Percentiles rank a stretch among this genome's conserved stretches.
These are phyloP conservation scores for Saksenaea oblongispora DNA, from an alignment of 371 early-diverging fungal species.

Conservation along the genomic window DNA sequence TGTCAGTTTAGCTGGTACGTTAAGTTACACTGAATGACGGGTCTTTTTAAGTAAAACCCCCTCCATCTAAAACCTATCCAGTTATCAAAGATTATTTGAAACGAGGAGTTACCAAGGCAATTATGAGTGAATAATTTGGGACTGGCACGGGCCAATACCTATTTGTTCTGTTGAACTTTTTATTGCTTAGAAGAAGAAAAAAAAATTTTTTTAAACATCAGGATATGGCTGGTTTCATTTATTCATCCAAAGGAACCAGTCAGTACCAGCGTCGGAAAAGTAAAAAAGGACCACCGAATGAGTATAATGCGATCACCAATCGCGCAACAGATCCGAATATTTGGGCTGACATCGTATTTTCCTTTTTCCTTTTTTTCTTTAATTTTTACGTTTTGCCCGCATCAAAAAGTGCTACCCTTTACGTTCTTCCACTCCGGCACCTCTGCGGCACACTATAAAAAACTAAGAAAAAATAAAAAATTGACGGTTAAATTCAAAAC, in stretches of 20 bases:
- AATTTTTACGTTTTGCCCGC: not conserved
- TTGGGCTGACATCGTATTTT: not conserved
- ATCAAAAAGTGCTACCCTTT: not conserved
- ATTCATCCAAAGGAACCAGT: not conserved
- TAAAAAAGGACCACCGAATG: no score
- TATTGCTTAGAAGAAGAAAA: not conserved
- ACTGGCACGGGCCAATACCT: not conserved
- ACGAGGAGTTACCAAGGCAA: not conserved
- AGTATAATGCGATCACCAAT: no score
- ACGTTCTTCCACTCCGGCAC: not conserved
- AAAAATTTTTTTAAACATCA: not conserved
- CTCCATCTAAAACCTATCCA: constrained; percentile 1
- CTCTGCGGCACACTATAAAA: not conserved
- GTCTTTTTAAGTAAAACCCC: not conserved
- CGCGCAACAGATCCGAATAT: no score
- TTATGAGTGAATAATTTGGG: not conserved
- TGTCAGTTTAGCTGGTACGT: not conserved
- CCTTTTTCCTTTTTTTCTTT: not conserved
- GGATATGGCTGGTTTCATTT: not conserved
- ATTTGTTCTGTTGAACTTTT: not conserved
- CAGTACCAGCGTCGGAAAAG: no score
- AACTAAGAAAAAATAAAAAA: not conserved
- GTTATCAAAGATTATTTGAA: not conserved
- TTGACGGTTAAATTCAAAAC: not conserved
- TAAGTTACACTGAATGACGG: not conserved